Evolutionary conservation across 179 eudicot species (phyloP), one percentile per base, ranked within the genome.

Genomic region (Beta corolliflora): DNA sequence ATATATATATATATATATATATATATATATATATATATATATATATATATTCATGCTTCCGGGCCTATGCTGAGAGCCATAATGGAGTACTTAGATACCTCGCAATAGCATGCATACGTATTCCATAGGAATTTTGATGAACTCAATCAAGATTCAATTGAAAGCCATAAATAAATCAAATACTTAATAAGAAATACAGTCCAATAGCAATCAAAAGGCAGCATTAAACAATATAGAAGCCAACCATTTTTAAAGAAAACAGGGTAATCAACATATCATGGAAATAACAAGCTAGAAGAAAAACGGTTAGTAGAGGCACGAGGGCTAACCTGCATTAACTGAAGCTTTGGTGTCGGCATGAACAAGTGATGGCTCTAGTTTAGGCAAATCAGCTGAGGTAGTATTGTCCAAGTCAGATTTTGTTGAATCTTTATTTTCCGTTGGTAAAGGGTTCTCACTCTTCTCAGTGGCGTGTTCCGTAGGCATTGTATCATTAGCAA

Each of bases 271-370:
- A 36, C 3, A 36, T 36, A 36, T n/a, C 71, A 54, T 9, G 52
- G 52, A 48, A 29, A 80, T 55, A 3, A 70, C 23, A 23, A 61
- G 46, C 6, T 2, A 2, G 15, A 31, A 7, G 18, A 65, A 3
- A 64, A 7, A 9, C n/a, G 36, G 72, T 6, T 25, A 14, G 16
- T 16, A 5, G 31, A 58, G 45, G 68, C 13, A 61, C 19, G 63
- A n/a, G 7, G 45, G 31, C n/a, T 72, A 14, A 85, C 83, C 88
- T 76, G 83, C 64, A 65, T 65, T 81, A 77, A 53, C 81, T n/a
- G 79, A 29, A 54, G 46, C 79, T 48, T 76, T 66, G 79, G 61
- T 79, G 63, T 73, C 75, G 56, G 56, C 56, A 19, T 41, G 14
- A 19, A 53, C 61, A 58, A 5, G n/a, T 56, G 63, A 29, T 52